Base-by-base conservation (phyloP, 2,329 filamentous ascomycete species). In the Talaromyces sp. region DNA sequence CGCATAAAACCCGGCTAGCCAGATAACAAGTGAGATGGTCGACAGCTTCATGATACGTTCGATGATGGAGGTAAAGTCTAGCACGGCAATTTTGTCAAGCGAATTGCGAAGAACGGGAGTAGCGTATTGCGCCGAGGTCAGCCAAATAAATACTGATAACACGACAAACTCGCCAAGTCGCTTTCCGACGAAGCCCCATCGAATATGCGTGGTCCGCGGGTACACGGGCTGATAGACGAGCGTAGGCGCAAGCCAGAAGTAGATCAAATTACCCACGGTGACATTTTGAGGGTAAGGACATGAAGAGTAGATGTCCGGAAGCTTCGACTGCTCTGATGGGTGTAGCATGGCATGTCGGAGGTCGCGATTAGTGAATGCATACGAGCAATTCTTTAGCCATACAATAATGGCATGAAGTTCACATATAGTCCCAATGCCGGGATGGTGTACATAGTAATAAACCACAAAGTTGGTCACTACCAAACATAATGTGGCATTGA, bases 221-320 rank as follows among this genome's bases (percentile, higher is more conserved):
- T 99, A 99, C 14, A 95, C 92, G 1, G 95, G 95, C 79, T 99
- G 95, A 75, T 99, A 99, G 50, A 98, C 89, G 59, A 99, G 83
- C 0, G 95, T 99, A 0, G 95, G 95, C 0, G 93, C 95, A 88
- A 93, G 93, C 93, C 95, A 98, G 76, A 99, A 99, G 78, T 98
- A 99, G 63, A 86, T 86, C 28, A 99, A 81, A 73, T 98, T 99
- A 58, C 83, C 79, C 68, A 97, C 83, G 2, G 92, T 96, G 75
- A 99, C 91, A 75, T 98, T 99, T 55, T 85, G 78, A 0, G 95
- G 95, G 73, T 99, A 99, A 0, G 93, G 91, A 70, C 92, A 96
- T 60, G 85, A 73, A 12, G 83, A 81, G 79, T 98, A 99, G 25
- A 98, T 82, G 40, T 91, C 87, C 0, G 95, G 95, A 3, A 97